Evolutionary conservation across 768 basidiomycete genomes (phyloP), one percentile per base, ranked within the genome.

Genomic region (Thelephora ganbajun): DNA sequence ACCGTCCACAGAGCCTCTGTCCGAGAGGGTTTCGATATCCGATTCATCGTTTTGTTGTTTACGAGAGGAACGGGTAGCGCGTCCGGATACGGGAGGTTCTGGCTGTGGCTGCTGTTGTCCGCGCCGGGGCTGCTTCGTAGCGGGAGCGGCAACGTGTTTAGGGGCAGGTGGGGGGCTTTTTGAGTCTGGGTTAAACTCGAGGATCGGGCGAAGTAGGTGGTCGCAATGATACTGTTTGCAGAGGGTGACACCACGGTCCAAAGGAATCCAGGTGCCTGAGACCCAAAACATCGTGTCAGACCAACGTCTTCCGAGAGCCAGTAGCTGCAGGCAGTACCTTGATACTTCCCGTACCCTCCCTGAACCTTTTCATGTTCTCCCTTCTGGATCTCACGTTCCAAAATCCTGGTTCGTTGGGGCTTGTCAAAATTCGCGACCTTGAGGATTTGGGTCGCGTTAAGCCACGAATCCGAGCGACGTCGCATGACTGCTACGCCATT

Each of bases 401-500:
- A 74, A 13, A 99, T 93, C 47, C 96, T 81, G 50, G 96, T 99
- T 44, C 96, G 73, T 61, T 98, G 96, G 1, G 96, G 96, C 63
- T 99, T 99, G 69, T 99, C 96, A 57, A 98, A 98, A 9, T 94
- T 96, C 23, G 93, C 96, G 56, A 99, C 94, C 64, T 99, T 99
- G 59, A 99, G 78, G 53, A 99, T 96, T 62, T 94, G 91, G 0
- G 96, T 99, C 66, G 96, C 96, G 75, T 99, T 99, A 49, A 99
- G 74, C 88, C 96, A 99, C 36, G 85, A 86, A 67, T 99, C 96
- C 34, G 88, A 76, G 61, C 92, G 83, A 58, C 96, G 77, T 43
- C 94, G 80, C 96, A 99, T 99, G 52, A 98, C 91, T 47, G 96
- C 94, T 60, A 98, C 87, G 46, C 86, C 83, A 61, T 90, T 89